Base-by-base conservation (phyloP, 2,329 filamentous ascomycete genomes). In the Tolypocladium nubicola region DNA sequence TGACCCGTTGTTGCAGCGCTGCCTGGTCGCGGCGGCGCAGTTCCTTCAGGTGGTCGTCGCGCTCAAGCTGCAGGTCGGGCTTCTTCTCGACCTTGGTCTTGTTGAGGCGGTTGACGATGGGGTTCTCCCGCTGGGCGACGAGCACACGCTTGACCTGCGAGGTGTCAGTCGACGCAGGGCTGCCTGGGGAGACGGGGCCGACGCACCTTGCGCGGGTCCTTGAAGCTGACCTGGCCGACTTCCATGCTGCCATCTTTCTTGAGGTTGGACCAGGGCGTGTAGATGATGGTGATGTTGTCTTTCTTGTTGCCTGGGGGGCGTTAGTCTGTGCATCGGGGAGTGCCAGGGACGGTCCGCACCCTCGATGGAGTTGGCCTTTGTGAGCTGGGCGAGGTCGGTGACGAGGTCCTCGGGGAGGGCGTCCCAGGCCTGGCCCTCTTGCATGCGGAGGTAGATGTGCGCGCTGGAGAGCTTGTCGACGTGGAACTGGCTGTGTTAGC, bases 361-460 rank as follows among this genome's bases (percentile, higher is more conserved):
- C 78, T 99, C 94, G 66, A 99, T 99, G 58, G 91, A 97, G 75
- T 99, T 99, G 61, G 94, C 94, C 75, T 99, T 99, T 58, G 94
- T 99, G 66, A 99, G 79, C 73, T 99, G 94, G n/a, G 89, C 94
- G 66, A 94, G 90, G 73, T 99, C 94, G 63, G 80, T 83, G 59
- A 99, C 70, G 35, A 99, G 79, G 4, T 83, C 82, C 60, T 84
- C 69, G 0, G 89, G 85, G 59, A 99, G 90, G 49, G 79, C 74
- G 54, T 97, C 91, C 94, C 94, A 99, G 45, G 82, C 79, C 63
- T 94, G 84, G 58, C 85, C 87, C 49, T 93, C 86, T 19, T 78
- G 79, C 64, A 97, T 80, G 39, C 94, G 88, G 39, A 99, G 83
- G 74, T 99, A 99, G 66, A 99, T 90, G 74, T 99, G 94, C 2